Evolutionary conservation across 2,329 filamentous ascomycete species (phyloP), one percentile per base, ranked within the genome.

Genomic region (Diaporthe velutina): DNA sequence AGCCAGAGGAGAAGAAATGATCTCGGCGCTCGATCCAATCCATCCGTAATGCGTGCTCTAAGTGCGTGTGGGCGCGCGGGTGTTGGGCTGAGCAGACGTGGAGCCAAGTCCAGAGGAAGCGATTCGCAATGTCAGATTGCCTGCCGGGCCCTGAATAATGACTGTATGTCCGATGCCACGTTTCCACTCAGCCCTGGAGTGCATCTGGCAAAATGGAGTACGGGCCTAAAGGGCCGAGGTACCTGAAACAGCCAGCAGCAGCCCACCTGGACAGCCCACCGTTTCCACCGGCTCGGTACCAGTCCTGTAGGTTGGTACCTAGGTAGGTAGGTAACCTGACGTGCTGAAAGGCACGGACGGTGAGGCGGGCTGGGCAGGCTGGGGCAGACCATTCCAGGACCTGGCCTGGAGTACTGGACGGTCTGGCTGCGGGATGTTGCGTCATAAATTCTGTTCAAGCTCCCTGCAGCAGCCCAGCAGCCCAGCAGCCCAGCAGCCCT

Each of bases 61-160:
- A n/a, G 28, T 30, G 35, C 15, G 25, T 35, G 48, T 54, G 64
- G 9, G 13, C 2, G 30, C 15, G 33, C 8, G 33, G 22, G 25
- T 17, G 48, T 40, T 54, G n/a, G 61, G 48, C 33, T 38, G 5
- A 54, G 61, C 25, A 52, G 17, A 9, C 45, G 61, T 42, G 61
- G 45, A 67, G 61, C 45, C 45, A 48, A 33, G 64, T 15, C 33
- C 48, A 40, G 33, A 54, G 33, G 64, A 68, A 54, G 64, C 64
- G 48, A 68, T 68, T 54, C 64, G n/a, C 64, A 68, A 68, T 54
- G 64, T 52, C 45, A 68, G 64, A 54, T 68, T 68, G 64, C 64
- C 64, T 68, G 64, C 64, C 64, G 64, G 22, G 64, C 15, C 17
- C n/a, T 54, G 33, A 54, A 54, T 68, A 68, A 54, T 68, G 33